Evolutionary conservation across 345 rosid genomes (phyloP).

Genomic region (Populus tremula): DNA sequence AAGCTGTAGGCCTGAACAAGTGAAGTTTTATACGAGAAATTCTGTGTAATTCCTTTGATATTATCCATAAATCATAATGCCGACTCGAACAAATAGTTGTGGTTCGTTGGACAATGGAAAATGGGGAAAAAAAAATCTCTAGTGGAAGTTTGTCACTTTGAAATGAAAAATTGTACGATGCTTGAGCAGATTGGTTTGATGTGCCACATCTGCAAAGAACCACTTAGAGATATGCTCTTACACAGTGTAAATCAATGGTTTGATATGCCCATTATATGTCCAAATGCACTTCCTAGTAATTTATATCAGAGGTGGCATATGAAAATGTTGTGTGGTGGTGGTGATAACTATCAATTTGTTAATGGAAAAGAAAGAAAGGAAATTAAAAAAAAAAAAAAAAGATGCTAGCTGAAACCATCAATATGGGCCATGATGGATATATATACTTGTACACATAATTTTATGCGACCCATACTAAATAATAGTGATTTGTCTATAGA

Average conservation of each 20-base stretch:
- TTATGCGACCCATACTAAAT: not conserved
- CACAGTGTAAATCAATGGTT: not conserved
- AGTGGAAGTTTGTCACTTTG: not conserved
- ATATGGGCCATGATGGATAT: constrained; percentile 9
- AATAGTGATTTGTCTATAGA: not conserved
- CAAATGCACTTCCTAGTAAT: constrained; percentile 21
- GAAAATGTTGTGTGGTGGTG: not conserved
- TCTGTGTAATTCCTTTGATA: not conserved
- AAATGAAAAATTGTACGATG: not conserved
- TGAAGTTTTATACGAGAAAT: not conserved
- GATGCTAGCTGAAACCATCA: not conserved
- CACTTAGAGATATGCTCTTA: constrained; percentile 9
- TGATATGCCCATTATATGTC: constrained; percentile 29
- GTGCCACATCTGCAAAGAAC: not conserved
- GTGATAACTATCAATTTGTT: not conserved
- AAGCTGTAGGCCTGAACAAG: not conserved
- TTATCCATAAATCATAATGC: not conserved
- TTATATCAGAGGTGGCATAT: constrained; percentile 11
- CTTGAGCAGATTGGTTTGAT: not conserved
- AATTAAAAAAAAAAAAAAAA: too few relatives aligned
- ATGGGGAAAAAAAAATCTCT: not conserved
- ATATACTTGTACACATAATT: not conserved
- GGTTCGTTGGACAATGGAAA: too few relatives aligned
- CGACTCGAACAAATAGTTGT: not conserved
- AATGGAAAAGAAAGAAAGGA: not conserved